Conservation (phyloP, 1,284 basidiomycete species). For the Ceratorhiza oryzae-sativae region DNA sequence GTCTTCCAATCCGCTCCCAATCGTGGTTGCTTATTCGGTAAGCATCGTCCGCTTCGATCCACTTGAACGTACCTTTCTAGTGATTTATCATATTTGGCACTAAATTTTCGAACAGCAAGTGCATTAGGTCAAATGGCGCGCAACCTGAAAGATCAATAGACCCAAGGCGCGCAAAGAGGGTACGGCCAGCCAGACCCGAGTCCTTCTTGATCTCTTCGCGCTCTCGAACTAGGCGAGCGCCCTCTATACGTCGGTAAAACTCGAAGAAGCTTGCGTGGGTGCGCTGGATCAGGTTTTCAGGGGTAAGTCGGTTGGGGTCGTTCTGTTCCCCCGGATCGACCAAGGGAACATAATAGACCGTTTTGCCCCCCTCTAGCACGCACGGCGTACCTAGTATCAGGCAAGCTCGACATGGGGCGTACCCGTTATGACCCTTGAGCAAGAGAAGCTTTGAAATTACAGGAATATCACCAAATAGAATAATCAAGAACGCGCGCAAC, state of each 20-base stretch:
- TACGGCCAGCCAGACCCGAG: constrained; percentile 14
- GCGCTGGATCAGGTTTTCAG: too few relatives aligned
- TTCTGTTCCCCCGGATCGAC: not conserved
- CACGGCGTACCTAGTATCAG: constrained; percentile 44
- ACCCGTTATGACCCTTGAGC: constrained; percentile 41
- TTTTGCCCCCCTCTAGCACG: not conserved
- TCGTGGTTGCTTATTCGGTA: constrained; percentile 45
- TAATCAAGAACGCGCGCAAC: too few relatives aligned
- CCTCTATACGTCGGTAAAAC: too few relatives aligned
- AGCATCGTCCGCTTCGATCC: not conserved
- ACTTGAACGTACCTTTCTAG: constrained; percentile 33
- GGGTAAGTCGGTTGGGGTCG: too few relatives aligned
- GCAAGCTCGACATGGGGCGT: constrained; percentile 39
- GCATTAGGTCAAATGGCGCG: constrained; percentile 50
- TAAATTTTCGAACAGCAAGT: constrained; percentile 45
- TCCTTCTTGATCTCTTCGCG: not conserved
- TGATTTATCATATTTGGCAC: not conserved
- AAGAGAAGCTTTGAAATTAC: constrained; percentile 38
- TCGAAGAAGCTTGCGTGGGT: too few relatives aligned
- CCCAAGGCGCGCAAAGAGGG: constrained; percentile 9
- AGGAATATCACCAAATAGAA: too few relatives aligned
- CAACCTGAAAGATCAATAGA: constrained; percentile 26
- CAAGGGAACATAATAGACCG: constrained; percentile 38
- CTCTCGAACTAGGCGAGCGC: too few relatives aligned
- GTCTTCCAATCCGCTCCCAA: constrained; percentile 26